Base-by-base conservation (phyloP, 495 filamentous ascomycete genomes). In the Friedmanniomyces simplex region DNA sequence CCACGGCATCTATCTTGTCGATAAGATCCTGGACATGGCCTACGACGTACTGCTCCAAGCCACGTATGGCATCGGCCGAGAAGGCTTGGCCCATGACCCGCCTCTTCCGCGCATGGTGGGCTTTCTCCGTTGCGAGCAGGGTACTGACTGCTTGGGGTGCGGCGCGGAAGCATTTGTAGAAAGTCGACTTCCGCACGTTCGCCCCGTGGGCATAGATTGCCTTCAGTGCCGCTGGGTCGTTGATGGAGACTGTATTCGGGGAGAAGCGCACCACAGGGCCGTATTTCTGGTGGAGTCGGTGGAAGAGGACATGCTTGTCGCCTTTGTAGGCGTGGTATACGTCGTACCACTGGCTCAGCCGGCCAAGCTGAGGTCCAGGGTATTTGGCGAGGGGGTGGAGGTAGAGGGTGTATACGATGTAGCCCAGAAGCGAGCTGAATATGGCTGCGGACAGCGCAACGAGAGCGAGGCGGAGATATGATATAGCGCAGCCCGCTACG, bases 361-460 rank as follows among this genome's bases (percentile, higher is more conserved):
- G 50, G 52, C 76, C 80, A 1, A 83, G 66, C 32, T 80, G 69
- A 0, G 83, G 84, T 0, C 84, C 84, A 1, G 83, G 83, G 57
- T 85, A 86, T 61, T 79, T 80, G n/a, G 80, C 75, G 5, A 85
- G 67, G 5, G 82, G 83, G 63, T 87, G 84, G 62, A 86, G 75
- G 59, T 74, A 80, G 42, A 83, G 34, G 16, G 74, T 68, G 66
- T 84, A 84, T 50, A 77, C 14, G n/a, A 57, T 26, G 47, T 50
- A 55, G 50, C 50, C 16, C 46, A 28, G 6, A 49, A 43, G 39
- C 13, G 39, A 3, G 39, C 5, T 20, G 5, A 16, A 13, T 43
- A 43, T 43, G 39, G 18, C 39, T 6, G 39, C 39, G 39, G 14
- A 5, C 5, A 43, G 39, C 3, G 4, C 14, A 13, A 43, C 5